These are phyloP conservation scores for Pichia sp. DNA, from an alignment of 1,139 yeast genomes.

Conservation along the genomic window DNA sequence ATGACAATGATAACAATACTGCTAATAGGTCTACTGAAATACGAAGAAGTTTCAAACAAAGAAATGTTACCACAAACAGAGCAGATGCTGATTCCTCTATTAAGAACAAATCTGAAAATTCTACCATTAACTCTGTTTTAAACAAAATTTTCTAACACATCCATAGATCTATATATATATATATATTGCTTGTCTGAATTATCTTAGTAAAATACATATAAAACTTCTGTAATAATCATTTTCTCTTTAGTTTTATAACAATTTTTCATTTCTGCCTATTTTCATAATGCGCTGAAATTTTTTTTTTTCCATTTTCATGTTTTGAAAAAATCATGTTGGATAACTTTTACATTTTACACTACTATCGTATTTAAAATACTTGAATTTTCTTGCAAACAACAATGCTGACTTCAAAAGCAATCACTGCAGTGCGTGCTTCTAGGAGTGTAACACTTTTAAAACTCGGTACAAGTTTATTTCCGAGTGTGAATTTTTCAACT, in stretches of 20 bases:
- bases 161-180: no score
- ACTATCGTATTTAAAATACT: no score
- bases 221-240: no score
- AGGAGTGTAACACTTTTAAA: no score
- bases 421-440: no score
- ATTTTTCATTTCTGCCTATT: no score
- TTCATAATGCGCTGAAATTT: no score
- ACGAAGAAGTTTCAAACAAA: slow-evolving; percentile 56
- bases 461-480: neutral
- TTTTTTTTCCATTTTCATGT: neutral
- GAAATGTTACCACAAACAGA: slow-evolving; percentile 57
- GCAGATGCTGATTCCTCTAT: slow-evolving; percentile 52
- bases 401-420: no score
- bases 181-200: no score
- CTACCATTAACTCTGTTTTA: slow-evolving; percentile 41
- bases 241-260: no score
- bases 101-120: slow-evolving; percentile 39
- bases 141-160: slow-evolving; percentile 31
- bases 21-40: slow-evolving; percentile 30
- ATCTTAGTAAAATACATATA: no score
- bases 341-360: neutral
- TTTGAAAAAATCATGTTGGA: neutral
- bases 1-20: slow-evolving; percentile 1
- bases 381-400: no score
- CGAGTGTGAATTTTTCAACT: slow-evolving; percentile 7